Conservation (phyloP, 148 eudicot genomes). For the Diospyros lotus region DNA sequence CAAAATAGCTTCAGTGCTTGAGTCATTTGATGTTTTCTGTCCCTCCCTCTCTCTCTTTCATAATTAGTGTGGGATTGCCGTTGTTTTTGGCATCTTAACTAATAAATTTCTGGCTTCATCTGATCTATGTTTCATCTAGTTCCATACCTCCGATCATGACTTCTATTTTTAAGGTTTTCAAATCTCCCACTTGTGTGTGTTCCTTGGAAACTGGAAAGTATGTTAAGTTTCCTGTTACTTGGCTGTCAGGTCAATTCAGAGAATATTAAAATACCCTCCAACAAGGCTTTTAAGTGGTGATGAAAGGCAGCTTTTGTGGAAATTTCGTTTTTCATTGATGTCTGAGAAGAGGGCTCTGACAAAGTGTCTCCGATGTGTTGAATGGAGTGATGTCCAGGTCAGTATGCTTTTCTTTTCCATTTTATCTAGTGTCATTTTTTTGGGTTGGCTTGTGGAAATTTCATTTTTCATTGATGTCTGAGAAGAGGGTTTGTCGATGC, state of each 20-base stretch:
- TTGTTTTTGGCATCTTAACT: background rate
- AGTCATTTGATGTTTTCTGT: background rate
- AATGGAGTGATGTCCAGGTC: constrained; percentile 99
- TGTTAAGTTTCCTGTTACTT: constrained; percentile 14
- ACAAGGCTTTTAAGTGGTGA: constrained; percentile 93
- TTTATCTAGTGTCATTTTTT: background rate
- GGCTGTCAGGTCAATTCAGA: constrained; percentile 71
- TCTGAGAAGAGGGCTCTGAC: constrained; percentile 92
- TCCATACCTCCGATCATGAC: background rate
- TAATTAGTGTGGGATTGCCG: no score
- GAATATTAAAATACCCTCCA: constrained; percentile 84
- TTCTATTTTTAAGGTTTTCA: background rate
- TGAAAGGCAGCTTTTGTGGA: constrained; percentile 95
- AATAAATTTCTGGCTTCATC: background rate
- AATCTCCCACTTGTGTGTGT: background rate
- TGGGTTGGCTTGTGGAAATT: constrained; percentile 66
- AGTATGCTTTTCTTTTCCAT: background rate
- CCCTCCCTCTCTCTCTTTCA: background rate
- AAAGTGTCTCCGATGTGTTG: constrained; percentile 94
- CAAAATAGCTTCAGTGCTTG: background rate
- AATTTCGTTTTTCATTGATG: constrained; percentile 97
- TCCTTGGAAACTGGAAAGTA: constrained; percentile 6
- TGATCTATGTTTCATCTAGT: constrained; percentile 1
- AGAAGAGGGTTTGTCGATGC: constrained; percentile 68
- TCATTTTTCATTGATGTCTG: constrained; percentile 93